phyloP scores from a whole-genome alignment of 2,329 filamentous ascomycete genomes.

The Verticillium albo-atrum region DNA sequence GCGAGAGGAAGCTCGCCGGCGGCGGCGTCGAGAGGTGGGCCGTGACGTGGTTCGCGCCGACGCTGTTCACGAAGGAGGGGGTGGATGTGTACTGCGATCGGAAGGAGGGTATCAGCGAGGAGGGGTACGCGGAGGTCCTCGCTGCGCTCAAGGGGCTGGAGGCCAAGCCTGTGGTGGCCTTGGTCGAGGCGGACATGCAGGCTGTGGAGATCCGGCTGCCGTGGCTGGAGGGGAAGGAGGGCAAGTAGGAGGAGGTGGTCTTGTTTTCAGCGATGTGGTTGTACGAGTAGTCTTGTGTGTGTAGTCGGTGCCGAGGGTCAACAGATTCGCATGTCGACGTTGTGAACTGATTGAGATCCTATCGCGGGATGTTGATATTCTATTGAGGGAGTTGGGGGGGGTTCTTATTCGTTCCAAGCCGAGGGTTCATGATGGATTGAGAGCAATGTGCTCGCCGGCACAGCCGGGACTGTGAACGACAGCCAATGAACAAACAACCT shows the following conservation, averaged over 20 bases:
- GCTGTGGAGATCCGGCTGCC: slow-evolving; percentile 48
- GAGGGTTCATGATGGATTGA: no score
- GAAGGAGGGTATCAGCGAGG: slow-evolving; percentile 53
- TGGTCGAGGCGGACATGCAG: slow-evolving; percentile 44
- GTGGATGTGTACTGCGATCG: slow-evolving; percentile 72
- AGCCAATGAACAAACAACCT: no score
- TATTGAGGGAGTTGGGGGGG: no score
- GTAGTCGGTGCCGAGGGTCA: no score
- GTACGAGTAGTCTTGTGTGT: no score
- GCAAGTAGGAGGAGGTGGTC: slow-evolving; percentile 2
- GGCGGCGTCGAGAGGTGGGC: slow-evolving; percentile 58
- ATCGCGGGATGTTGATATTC: no score
- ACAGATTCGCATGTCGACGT: no score
- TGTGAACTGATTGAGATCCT: no score
- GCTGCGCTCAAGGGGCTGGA: slow-evolving; percentile 47
- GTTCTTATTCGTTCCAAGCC: no score
- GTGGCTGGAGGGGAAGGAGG: slow-evolving; percentile 33
- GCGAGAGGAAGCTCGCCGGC: slow-evolving; percentile 41
- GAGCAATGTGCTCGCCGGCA: no score
- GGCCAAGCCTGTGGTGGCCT: slow-evolving; percentile 48
- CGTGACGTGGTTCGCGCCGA: slow-evolving; percentile 82
- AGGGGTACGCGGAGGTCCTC: slow-evolving; percentile 53
- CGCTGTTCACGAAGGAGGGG: slow-evolving; percentile 77
- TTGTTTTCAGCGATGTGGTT: no score
- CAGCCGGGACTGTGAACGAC: no score